Conservation (phyloP, 305 asterid genomes). For the Solanum chacoense region DNA sequence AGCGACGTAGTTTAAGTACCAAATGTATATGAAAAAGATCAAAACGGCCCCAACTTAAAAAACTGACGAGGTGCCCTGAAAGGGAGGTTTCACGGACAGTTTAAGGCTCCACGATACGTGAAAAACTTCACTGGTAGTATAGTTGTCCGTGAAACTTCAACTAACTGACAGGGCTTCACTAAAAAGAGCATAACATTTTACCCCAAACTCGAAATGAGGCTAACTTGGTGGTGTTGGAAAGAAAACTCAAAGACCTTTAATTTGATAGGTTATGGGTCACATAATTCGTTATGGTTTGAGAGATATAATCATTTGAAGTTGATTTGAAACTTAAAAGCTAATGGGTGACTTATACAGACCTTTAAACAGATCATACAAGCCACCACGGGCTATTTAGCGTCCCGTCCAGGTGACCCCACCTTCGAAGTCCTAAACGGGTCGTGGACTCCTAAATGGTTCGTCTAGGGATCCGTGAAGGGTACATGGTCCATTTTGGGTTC, state of each 20-base stretch:
- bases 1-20: background rate
- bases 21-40: background rate
- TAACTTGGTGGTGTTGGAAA: background rate
- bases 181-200: background rate
- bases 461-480: background rate
- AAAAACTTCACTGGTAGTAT: background rate
- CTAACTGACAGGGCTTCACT: background rate
- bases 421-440: background rate
- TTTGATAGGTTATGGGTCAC: background rate
- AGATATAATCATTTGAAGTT: background rate
- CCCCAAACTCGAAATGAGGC: background rate
- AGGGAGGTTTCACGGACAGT: background rate
- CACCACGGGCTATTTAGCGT: background rate
- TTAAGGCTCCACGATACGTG: background rate
- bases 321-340: background rate
- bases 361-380: background rate
- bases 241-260: background rate
- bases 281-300: background rate
- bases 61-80: background rate
- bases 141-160: background rate
- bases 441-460: background rate
- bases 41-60: background rate
- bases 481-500: background rate
- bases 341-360: background rate
- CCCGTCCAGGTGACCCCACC: background rate